Evolutionary conservation across 2,329 filamentous ascomycete genomes (phyloP), one percentile per base, ranked within the genome.

Genomic region (Aspergillus sp.): DNA sequence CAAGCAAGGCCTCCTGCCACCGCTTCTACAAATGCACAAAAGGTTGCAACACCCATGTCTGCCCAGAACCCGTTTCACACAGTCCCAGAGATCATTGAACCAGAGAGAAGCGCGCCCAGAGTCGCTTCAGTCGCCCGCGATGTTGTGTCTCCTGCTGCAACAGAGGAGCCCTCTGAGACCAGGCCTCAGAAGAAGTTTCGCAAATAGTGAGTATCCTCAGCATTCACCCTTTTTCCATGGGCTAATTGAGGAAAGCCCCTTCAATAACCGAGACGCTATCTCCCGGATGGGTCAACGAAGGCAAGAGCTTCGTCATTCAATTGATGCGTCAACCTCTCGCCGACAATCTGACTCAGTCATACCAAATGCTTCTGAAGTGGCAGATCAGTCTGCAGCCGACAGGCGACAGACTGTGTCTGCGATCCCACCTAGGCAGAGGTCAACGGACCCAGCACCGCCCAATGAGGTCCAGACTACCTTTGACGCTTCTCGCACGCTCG

Each of bases 171-270:
- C 6, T 25, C 32, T 1, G 17, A 23, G 23, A 51, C 54, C 25
- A 39, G 23, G 8, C 60, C 63, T 32, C 63, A 60, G 38, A 63
- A 67, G 36, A 64, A 61, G n/a, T 63, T 62, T 27, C 57, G 48
- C 15, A 65, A 60, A 59, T 52, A 57, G 61, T 68, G 48, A 62
- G 66, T 61, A 36, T 48, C 11, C 11, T 8, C 32, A 5, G 5
- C 4, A 5, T 44, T 8, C 23, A 13, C 5, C 21, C 10, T 49
- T 19, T 47, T 10, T 52, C 21, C 7, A 30, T 47, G 32, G 25
- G 38, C 54, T 58, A 60, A 51, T 42, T 25, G 25, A 49, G 7
- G 8, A n/a, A 19, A 68, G 65, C n/a, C 47, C 54, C 6, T 67
- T 61, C 8, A 39, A 67, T 11, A 65, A 66, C 15, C 3, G 52